Percentiles rank a stretch among this genome's conserved stretches.
Evolutionary conservation across 2,329 filamentous ascomycete species (phyloP).

Genomic region (Myriosclerotinia scirpicola): DNA sequence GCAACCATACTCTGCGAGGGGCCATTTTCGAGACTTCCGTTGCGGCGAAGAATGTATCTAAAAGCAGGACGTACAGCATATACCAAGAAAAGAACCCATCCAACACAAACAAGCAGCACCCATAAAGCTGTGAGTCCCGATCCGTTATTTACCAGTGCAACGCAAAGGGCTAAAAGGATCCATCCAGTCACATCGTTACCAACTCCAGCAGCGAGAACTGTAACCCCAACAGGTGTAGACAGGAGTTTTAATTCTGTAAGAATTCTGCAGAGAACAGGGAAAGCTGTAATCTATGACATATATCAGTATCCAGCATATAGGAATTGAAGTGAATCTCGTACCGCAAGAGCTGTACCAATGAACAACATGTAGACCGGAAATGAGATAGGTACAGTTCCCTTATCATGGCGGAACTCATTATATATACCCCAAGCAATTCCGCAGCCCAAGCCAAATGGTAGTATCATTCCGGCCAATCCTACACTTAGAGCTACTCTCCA

Average conservation of each 20-base stretch:
- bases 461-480: slow-evolving; percentile 72
- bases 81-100: slow-evolving; percentile 73
- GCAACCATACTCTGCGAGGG: slow-evolving; percentile 83
- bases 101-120: slow-evolving; percentile 74
- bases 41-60: slow-evolving; percentile 69
- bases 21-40: slow-evolving; percentile 79
- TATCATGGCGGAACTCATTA: slow-evolving; percentile 59
- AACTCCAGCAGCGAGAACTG: slow-evolving; percentile 85
- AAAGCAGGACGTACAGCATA: slow-evolving; percentile 73
- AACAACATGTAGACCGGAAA: slow-evolving; percentile 72
- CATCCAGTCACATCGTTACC: slow-evolving; percentile 91
- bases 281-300: slow-evolving; percentile 65
- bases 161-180: slow-evolving; percentile 89
- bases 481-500: slow-evolving; percentile 80
- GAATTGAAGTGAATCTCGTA: slow-evolving; percentile 16
- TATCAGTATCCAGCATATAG: neutral
- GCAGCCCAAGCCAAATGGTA: slow-evolving; percentile 81
- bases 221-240: slow-evolving; percentile 78
- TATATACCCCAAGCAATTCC: slow-evolving; percentile 82
- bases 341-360: slow-evolving; percentile 84
- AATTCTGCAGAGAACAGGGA: slow-evolving; percentile 92
- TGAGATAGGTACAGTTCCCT: slow-evolving; percentile 54
- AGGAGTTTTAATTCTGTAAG: slow-evolving; percentile 87
- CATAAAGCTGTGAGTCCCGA: slow-evolving; percentile 80
- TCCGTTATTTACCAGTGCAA: slow-evolving; percentile 86